Conservation (phyloP, 2,329 filamentous ascomycete genomes). For the Hirsutella minnesotensis region DNA sequence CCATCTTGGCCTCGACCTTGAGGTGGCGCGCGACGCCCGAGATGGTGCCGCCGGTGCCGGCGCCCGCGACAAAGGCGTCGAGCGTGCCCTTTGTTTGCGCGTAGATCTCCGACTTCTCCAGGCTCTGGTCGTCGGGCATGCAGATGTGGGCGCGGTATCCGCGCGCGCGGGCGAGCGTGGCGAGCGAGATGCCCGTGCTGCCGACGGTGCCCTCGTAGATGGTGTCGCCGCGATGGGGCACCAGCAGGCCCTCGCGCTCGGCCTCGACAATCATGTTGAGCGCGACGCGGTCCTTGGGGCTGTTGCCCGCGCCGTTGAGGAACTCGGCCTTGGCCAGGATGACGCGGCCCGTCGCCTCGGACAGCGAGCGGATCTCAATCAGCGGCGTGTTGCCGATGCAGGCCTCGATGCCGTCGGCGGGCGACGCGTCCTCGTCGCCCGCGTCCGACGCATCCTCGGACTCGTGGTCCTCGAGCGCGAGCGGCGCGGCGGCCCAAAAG, state of each 20-base stretch:
- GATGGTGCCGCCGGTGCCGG: constrained; percentile 89
- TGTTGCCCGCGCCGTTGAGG: constrained; percentile 86
- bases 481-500: constrained; percentile 30
- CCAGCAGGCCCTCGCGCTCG: constrained; percentile 64
- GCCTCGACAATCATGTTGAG: constrained; percentile 78
- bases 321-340: constrained; percentile 95
- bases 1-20: constrained; percentile 55
- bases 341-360: constrained; percentile 72
- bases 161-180: constrained; percentile 73
- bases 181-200: constrained; percentile 90
- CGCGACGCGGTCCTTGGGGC: constrained; percentile 90
- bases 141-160: constrained; percentile 93
- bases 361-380: constrained; percentile 74
- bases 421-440: neutral
- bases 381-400: constrained; percentile 91
- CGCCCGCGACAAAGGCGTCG: constrained; percentile 85
- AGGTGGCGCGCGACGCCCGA: constrained; percentile 75
- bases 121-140: constrained; percentile 86
- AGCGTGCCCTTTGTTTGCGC: constrained; percentile 61
- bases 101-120: constrained; percentile 83
- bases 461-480: constrained; percentile 38
- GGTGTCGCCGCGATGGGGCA: constrained; percentile 74
- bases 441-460: neutral
- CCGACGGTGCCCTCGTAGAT: constrained; percentile 97
- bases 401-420: constrained; percentile 66